phyloP scores from a whole-genome alignment of 129 eudicot genomes.

The Flaveria bidentis region DNA sequence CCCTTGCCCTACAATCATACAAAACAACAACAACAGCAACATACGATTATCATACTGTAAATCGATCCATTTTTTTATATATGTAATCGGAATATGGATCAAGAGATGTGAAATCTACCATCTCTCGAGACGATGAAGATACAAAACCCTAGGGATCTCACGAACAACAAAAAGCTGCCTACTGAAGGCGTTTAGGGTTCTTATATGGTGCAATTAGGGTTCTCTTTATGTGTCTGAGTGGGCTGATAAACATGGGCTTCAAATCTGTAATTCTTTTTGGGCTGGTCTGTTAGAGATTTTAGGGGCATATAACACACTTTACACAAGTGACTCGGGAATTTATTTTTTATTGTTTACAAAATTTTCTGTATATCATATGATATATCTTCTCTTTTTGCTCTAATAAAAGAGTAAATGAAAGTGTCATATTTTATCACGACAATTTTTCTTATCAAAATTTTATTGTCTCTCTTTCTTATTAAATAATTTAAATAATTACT shows the following conservation, averaged over 20 bases:
- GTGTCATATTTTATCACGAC: too few species aligned
- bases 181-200: constrained; percentile 1
- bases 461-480: too few species aligned
- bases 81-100: not conserved
- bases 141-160: constrained; percentile 32
- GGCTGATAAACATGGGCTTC: constrained; percentile 7
- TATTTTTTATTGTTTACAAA: too few species aligned
- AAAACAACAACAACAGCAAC: not conserved
- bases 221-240: not conserved
- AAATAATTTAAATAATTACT: too few species aligned
- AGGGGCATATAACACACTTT: not conserved
- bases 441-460: too few species aligned
- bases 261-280: not conserved
- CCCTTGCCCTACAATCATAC: constrained; percentile 47
- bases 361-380: too few species aligned
- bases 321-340: too few species aligned
- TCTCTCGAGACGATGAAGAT: constrained; percentile 19
- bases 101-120: constrained; percentile 16
- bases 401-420: too few species aligned
- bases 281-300: not conserved
- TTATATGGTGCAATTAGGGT: constrained; percentile 34
- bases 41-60: constrained; percentile 18
- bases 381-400: too few species aligned
- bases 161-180: constrained; percentile 23
- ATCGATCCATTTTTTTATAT: not conserved